A percentile compares a stretch with the other conserved stretches of the same genome.
Conservation (phyloP, 2,329 filamentous ascomycete species). For the Neofusicoccum ribis region DNA sequence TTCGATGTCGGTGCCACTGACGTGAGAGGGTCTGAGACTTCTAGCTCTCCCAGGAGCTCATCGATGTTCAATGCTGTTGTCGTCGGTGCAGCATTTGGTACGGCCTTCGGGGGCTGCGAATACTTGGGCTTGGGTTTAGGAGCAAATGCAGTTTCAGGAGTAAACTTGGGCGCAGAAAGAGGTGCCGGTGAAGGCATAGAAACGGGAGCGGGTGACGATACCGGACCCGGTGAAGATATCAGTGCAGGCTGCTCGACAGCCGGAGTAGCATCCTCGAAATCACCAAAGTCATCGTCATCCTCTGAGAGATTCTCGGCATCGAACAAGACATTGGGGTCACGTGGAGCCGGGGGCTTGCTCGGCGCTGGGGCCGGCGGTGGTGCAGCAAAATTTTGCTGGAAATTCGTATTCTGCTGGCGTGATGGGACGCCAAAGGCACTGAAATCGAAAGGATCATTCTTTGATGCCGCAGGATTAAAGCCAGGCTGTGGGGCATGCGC, state of each 20-base stretch:
- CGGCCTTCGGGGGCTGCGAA: constrained; percentile 24
- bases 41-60: constrained; percentile 5
- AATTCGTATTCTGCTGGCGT: not conserved
- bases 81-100: constrained; percentile 19
- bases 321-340: constrained; percentile 41
- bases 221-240: constrained; percentile 19
- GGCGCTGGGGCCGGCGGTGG: not conserved
- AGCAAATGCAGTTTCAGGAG: not conserved
- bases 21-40: constrained; percentile 6
- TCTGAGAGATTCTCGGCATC: constrained; percentile 41
- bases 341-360: constrained; percentile 19
- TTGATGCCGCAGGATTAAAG: not conserved
- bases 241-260: not conserved
- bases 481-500: not conserved
- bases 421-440: constrained; percentile 15
- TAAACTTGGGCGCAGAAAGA: not conserved
- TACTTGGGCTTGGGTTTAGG: not conserved
- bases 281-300: constrained; percentile 38
- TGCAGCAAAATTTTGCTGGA: not conserved
- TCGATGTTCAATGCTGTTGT: constrained; percentile 13
- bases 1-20: constrained; percentile 14
- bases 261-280: constrained; percentile 29
- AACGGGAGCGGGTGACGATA: not conserved
- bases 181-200: not conserved
- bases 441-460: constrained; percentile 17